A percentile compares a stretch with the other conserved stretches of the same genome.
These are phyloP conservation scores for Neoarthrinium moseri DNA, from an alignment of 2,329 filamentous ascomycete genomes.

Conservation along the genomic window DNA sequence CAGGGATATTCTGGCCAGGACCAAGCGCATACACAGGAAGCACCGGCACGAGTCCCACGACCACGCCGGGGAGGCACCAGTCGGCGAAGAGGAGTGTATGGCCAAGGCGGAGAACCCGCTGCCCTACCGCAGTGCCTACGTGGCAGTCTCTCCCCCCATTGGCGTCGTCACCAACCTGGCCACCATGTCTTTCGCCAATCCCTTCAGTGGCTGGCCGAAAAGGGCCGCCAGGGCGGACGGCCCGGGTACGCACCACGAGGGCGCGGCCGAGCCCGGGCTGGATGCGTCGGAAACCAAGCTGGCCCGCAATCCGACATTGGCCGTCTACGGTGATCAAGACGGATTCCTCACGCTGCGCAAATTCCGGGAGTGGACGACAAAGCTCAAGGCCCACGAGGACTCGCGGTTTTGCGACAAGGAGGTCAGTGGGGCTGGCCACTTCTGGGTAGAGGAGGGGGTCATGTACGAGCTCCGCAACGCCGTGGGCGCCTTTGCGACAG, in stretches of 20 bases:
- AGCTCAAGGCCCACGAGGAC: slow-evolving; percentile 40
- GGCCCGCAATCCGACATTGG: slow-evolving; percentile 59
- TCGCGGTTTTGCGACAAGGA: slow-evolving; percentile 49
- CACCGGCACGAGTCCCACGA: slow-evolving; percentile 17
- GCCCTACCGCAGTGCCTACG: slow-evolving; percentile 47
- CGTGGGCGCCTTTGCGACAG: slow-evolving; percentile 24
- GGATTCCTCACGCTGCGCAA: slow-evolving; percentile 67
- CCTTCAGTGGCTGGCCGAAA: slow-evolving; percentile 20
- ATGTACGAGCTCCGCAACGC: slow-evolving; percentile 32
- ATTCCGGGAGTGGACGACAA: slow-evolving; percentile 64
- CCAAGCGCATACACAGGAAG: slow-evolving; percentile 26
- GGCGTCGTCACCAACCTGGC: slow-evolving; percentile 59
- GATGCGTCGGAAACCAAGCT: slow-evolving; percentile 53
- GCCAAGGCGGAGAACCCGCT: slow-evolving; percentile 32
- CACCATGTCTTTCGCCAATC: slow-evolving; percentile 54
- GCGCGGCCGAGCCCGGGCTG: slow-evolving; percentile 1
- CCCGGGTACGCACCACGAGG: neutral
- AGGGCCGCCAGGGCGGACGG: slow-evolving; percentile 14
- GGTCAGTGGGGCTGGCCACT: slow-evolving; percentile 57
- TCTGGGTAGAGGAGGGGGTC: slow-evolving; percentile 59
- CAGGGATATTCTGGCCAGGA: slow-evolving; percentile 44
- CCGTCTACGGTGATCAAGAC: slow-evolving; percentile 74
- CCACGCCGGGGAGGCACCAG: slow-evolving; percentile 8
- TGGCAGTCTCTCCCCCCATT: slow-evolving; percentile 68
- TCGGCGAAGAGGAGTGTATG: slow-evolving; percentile 20